Evolutionary conservation across 2,329 filamentous ascomycete genomes (phyloP), one percentile per base, ranked within the genome.

Genomic region (Penicillium aurantiogriseum): DNA sequence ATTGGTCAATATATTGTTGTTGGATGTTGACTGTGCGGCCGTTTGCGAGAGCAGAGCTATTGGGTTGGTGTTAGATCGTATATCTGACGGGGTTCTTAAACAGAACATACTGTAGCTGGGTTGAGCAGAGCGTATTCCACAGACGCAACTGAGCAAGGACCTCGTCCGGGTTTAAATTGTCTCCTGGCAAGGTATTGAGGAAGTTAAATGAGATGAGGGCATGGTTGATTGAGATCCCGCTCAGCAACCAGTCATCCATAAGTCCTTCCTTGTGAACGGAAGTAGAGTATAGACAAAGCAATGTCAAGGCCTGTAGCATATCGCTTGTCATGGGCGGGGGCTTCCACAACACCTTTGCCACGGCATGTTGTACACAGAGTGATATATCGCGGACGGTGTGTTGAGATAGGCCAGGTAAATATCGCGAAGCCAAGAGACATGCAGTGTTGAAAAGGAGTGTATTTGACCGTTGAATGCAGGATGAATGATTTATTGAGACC

Each of bases 171-270:
- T 70, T 61, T 42, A 66, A 52, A 45, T 58, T 63, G 43, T 71
- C 70, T 23, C 55, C 54, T 8, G 63, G 56, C 10, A 40, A 25
- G 19, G 38, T 54, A 39, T 63, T 63, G 50, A 67, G 51, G 45
- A 67, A 65, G 38, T 45, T 47, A 47, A 67, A 66, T 25, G 64
- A 63, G 35, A 57, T 60, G 25, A 66, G 57, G 31, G 71, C 71
- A 63, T 74, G 71, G 49, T 74, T 71, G 50, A 73, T 71, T 33
- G 71, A 70, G 59, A 71, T 70, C 56, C 71, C 71, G 64, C 71
- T 74, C 60, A 74, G 54, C 45, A 74, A 63, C 71, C 71, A 74
- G 63, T 69, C 69, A 45, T 74, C 71, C 62, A 74, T 71, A 19
- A 67, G 67, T 8, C 67, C 62, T 52, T 71, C 71, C 52, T 71